A percentile compares a stretch with the other conserved stretches of the same genome.
These are phyloP conservation scores for Thymus mandschuricus DNA, from an alignment of 257 asterid genomes.

Conservation along the genomic window DNA sequence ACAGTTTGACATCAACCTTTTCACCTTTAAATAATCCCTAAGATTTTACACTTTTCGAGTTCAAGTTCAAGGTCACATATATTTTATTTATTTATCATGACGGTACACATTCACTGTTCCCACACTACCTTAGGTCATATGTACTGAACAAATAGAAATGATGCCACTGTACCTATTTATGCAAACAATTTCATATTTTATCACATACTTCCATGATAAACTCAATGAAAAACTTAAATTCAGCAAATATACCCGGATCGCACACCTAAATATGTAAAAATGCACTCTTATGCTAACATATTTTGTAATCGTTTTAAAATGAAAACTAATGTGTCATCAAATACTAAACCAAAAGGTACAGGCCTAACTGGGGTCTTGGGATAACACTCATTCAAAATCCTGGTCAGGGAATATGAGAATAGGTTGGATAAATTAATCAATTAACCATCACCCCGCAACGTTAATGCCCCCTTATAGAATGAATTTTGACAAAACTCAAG, in stretches of 20 bases:
- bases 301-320: too few relatives aligned
- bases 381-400: too few relatives aligned
- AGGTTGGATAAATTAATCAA: too few relatives aligned
- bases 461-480: not conserved
- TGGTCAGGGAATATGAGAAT: too few relatives aligned
- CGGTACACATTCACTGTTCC: not conserved
- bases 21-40: not conserved
- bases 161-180: not conserved
- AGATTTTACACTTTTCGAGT: too few relatives aligned
- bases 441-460: too few relatives aligned
- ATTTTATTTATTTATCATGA: not conserved
- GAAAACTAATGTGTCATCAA: too few relatives aligned
- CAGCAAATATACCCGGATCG: not conserved
- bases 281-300: too few relatives aligned
- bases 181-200: not conserved
- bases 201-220: not conserved
- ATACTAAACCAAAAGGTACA: too few relatives aligned
- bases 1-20: not conserved
- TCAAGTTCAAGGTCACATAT: not conserved
- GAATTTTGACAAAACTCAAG: conserved; percentile 5
- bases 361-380: too few relatives aligned
- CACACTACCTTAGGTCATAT: not conserved
- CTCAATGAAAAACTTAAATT: not conserved
- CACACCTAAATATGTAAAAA: not conserved
- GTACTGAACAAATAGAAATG: not conserved